Base-by-base conservation (phyloP, 2,329 filamentous ascomycete species). In the Nannizziopsis barbatae region DNA sequence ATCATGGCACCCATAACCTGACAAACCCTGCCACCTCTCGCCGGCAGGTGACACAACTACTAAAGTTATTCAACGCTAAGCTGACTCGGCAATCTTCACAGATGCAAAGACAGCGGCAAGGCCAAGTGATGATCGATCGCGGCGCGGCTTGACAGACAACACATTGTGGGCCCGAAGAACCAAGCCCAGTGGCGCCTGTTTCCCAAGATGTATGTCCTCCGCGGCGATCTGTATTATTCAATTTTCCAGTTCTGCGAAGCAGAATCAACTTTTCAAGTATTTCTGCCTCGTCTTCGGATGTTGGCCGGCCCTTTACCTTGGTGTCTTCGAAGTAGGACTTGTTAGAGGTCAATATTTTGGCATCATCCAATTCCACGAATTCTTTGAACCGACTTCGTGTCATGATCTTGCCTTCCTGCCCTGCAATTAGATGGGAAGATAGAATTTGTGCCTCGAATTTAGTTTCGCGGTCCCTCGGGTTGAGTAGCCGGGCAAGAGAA, bases 41-140 rank as follows among this genome's bases (percentile, higher is more conserved):
- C 44, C 92, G 77, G 65, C 92, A 96, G 60, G 90, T 96, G 35
- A 96, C 89, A 62, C 92, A 98, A 62, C 86, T 93, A 55, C 89
- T 86, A 63, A 94, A 96, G 64, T 96, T 96, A 64, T 95, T 93
- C 80, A 94, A 89, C 2, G 92, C 92, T 53, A 96, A 74, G 38
- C 86, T 90, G 32, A 96, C 85, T 30, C 92, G 76, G 62, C 92
- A 96, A 56, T 96, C 92, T 64, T 98, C 92, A 62, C 92, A 96
- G 10, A 96, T 75, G 56, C 86, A 90, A 50, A 98, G 74, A 62
- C 92, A 98, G 2, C 92, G 84, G 63, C 92, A 98, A 0, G 92
- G 92, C 92, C 92, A 96, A 1, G 95, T 83, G 47, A 98, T 84
- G 52, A 96, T 84, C 6, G 86, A 93, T 14, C 92, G 76, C 2